Base-by-base conservation (phyloP, 2,329 filamentous ascomycete species). In the Curvularia sp. region DNA sequence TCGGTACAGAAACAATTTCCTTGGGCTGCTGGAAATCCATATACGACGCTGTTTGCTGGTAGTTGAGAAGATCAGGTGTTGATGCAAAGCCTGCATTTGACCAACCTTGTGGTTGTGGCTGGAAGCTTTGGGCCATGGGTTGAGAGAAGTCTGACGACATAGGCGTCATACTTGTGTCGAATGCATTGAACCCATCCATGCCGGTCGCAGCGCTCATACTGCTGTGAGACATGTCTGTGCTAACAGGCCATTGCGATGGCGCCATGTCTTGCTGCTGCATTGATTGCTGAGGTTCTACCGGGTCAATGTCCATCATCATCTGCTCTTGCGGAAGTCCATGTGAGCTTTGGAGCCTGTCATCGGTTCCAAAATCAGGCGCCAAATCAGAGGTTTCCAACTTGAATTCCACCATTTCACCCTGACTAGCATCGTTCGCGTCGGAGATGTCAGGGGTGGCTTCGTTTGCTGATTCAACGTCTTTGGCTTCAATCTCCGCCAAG, bases 401-500 rank as follows among this genome's bases (percentile, higher is more conserved):
- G 62, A 74, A 75, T 51, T 74, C 73, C n/a, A 74, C 68, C 6
- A 70, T 70, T 36, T 75, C 74, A 38, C 69, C 70, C 18, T 73
- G 66, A 10, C 64, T 60, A n/a, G 64, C 62, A 46, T 73, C 70
- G 21, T 57, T 65, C 10, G 66, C 53, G 25, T 76, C 73, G 1
- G 63, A 56, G 6, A 65, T 55, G 27, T 74, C 72, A 18, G 67
- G 59, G 1, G 69, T 64, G 25, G 65, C 51, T 41, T 73, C 71
- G 28, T 60, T 60, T 3, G 63, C 62, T n/a, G 63, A 53, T 48
- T 74, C 71, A 36, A 67, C 53, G 15, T 74, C 72, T 36, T 68
- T 68, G 1, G 68, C 64, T 38, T 75, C 74, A 30, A 74, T 72
- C 42, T 74, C 73, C 10, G 74, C 85, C 55, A 85, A 76, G 28